These are phyloP conservation scores for Hypericum androsaemum DNA, from an alignment of 345 rosid genomes.

Conservation along the genomic window DNA sequence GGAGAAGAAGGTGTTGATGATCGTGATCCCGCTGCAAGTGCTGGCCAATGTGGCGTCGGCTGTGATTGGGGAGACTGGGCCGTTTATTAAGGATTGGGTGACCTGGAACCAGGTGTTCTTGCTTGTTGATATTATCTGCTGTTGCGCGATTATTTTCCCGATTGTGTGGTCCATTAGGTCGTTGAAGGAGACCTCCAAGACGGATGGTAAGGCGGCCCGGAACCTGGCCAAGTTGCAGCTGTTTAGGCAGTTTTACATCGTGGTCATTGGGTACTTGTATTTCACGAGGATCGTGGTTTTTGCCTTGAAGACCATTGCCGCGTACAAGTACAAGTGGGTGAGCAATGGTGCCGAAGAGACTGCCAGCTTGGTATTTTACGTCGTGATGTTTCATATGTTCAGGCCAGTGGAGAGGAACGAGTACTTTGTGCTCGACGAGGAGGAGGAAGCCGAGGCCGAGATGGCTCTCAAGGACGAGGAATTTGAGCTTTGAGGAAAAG, in stretches of 20 bases:
- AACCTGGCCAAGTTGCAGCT: slow-evolving; percentile 76
- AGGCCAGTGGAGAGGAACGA: slow-evolving; percentile 91
- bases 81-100: slow-evolving; percentile 79
- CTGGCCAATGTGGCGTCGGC: slow-evolving; percentile 78
- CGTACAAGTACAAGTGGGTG: slow-evolving; percentile 93
- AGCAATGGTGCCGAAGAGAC: slow-evolving; percentile 81
- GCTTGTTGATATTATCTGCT: slow-evolving; percentile 79
- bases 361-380: slow-evolving; percentile 69
- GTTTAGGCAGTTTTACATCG: slow-evolving; percentile 85
- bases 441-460: slow-evolving; percentile 91
- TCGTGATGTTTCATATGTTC: slow-evolving; percentile 79
- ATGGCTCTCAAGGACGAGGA: slow-evolving; percentile 67
- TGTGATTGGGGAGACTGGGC: slow-evolving; percentile 92
- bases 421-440: slow-evolving; percentile 75
- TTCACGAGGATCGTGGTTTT: slow-evolving; percentile 88
- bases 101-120: slow-evolving; percentile 94
- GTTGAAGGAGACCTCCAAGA: slow-evolving; percentile 75
- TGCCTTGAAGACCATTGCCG: slow-evolving; percentile 76
- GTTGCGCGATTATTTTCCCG: slow-evolving; percentile 92
- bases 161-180: slow-evolving; percentile 94
- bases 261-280: slow-evolving; percentile 81
- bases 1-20: slow-evolving; percentile 94
- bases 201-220: slow-evolving; percentile 87
- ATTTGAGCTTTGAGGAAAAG: slow-evolving; percentile 56
- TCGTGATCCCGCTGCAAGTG: slow-evolving; percentile 93